Evolutionary conservation across 345 rosid genomes (phyloP).

Genomic region (Physaria fendleri): DNA sequence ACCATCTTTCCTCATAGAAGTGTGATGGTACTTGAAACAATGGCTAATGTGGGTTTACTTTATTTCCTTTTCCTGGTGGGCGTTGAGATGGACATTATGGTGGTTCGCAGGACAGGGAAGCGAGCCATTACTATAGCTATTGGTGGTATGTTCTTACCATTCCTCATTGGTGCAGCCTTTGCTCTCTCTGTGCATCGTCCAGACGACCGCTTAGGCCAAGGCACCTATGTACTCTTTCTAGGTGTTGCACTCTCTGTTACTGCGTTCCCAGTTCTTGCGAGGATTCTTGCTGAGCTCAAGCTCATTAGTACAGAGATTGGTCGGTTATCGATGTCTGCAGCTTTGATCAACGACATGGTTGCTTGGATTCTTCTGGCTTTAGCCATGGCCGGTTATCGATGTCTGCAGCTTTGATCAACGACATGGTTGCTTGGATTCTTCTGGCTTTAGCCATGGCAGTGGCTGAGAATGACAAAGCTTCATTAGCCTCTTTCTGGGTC

Average conservation of each 20-base stretch:
- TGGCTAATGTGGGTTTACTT: conserved; percentile 96
- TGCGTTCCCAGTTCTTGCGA: conserved; percentile 87
- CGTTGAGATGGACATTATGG: conserved; percentile 90
- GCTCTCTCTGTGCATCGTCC: conserved; percentile 37
- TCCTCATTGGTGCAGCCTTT: conserved; percentile 46
- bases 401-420: conserved; percentile 90
- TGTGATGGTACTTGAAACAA: conserved; percentile 96
- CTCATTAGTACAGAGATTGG: conserved; percentile 81
- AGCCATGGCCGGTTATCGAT: conserved; percentile 79
- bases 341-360: conserved; percentile 80
- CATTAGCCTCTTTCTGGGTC: conserved; percentile 75
- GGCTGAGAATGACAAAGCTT: conserved; percentile 47
- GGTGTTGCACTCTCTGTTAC: conserved; percentile 93
- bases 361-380: conserved; percentile 85
- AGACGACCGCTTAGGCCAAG: conserved; percentile 20
- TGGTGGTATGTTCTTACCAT: conserved; percentile 82
- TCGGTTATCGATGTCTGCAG: conserved; percentile 84
- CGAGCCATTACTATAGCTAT: conserved; percentile 57
- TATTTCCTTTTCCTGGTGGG: conserved; percentile 92
- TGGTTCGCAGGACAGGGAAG: conserved; percentile 58
- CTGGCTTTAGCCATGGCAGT: conserved; percentile 75
- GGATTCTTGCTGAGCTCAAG: conserved; percentile 87
- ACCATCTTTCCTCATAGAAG: conserved; percentile 69
- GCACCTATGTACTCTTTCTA: conserved; percentile 63
- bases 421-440: conserved; percentile 87